phyloP scores from a whole-genome alignment of 2,329 filamentous ascomycete genomes.

The Apiospora kogelbergensis region DNA sequence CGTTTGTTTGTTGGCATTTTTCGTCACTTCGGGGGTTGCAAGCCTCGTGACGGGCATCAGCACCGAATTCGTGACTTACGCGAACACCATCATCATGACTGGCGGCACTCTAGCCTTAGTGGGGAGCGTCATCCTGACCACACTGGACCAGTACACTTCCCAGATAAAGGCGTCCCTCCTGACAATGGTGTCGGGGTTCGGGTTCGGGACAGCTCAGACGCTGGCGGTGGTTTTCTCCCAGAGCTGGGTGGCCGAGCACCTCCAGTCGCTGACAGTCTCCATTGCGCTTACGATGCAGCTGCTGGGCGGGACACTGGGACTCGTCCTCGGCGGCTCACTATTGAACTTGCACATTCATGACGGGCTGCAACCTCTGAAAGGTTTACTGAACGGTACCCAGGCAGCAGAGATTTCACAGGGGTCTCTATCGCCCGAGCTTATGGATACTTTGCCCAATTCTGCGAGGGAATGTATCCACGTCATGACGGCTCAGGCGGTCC shows the following conservation, averaged over 20 bases:
- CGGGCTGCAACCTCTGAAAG: slow-evolving; percentile 8
- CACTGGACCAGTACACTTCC: slow-evolving; percentile 11
- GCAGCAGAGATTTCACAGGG: slow-evolving; percentile 8
- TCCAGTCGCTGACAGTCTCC: slow-evolving; percentile 13
- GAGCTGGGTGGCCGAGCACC: slow-evolving; percentile 12
- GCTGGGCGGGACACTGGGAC: slow-evolving; percentile 13
- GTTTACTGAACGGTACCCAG: slow-evolving; percentile 4
- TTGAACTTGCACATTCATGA: slow-evolving; percentile 10
- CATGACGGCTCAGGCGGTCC: slow-evolving; percentile 10
- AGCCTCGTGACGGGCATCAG: slow-evolving; percentile 12
- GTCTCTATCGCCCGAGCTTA: slow-evolving; percentile 4
- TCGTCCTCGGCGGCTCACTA: slow-evolving; percentile 13
- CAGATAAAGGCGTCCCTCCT: slow-evolving; percentile 7
- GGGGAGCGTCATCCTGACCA: slow-evolving; percentile 12
- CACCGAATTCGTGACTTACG: slow-evolving; percentile 11
- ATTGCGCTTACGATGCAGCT: slow-evolving; percentile 14
- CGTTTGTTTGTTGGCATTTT: slow-evolving; percentile 11
- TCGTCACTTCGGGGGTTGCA: slow-evolving; percentile 12
- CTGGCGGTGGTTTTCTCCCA: slow-evolving; percentile 14
- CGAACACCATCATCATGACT: slow-evolving; percentile 13
- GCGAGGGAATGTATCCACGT: background rate
- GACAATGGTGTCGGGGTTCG: slow-evolving; percentile 13
- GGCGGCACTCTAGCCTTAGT: slow-evolving; percentile 10
- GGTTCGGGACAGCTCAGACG: slow-evolving; percentile 13
- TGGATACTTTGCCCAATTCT: background rate